phyloP scores from a whole-genome alignment of 768 basidiomycete genomes.

The Lentinula boryana region DNA sequence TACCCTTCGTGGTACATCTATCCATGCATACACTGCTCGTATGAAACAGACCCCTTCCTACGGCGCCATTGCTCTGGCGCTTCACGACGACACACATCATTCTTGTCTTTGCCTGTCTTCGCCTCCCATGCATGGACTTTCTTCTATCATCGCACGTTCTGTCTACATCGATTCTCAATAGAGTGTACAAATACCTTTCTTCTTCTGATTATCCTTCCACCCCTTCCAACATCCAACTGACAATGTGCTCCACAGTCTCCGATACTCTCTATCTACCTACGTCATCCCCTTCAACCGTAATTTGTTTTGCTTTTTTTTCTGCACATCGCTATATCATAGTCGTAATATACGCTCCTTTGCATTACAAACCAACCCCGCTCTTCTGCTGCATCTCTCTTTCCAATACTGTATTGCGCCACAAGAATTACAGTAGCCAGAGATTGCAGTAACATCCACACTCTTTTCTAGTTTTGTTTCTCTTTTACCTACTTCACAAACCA shows the following conservation, averaged over 20 bases:
- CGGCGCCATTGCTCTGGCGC: not conserved
- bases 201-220: too few relatives aligned
- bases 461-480: slow-evolving; percentile 1
- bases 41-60: not conserved
- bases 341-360: not conserved
- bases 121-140: not conserved
- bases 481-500: not conserved
- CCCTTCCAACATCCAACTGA: not conserved
- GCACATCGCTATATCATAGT: not conserved
- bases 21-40: slow-evolving; percentile 2
- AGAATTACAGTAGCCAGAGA: not conserved
- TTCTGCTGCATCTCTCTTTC: not conserved
- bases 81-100: not conserved
- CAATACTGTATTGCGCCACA: not conserved
- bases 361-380: not conserved
- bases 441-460: not conserved
- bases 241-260: not conserved
- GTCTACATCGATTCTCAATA: not conserved
- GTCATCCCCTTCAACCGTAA: not conserved
- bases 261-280: not conserved
- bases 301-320: not conserved
- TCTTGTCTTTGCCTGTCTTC: not conserved
- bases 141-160: slow-evolving; percentile 1
- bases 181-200: slow-evolving; percentile 2
- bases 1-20: not conserved